These are phyloP conservation scores for Pyronema omphalodes DNA, from an alignment of 495 filamentous ascomycete genomes.

Conservation along the genomic window DNA sequence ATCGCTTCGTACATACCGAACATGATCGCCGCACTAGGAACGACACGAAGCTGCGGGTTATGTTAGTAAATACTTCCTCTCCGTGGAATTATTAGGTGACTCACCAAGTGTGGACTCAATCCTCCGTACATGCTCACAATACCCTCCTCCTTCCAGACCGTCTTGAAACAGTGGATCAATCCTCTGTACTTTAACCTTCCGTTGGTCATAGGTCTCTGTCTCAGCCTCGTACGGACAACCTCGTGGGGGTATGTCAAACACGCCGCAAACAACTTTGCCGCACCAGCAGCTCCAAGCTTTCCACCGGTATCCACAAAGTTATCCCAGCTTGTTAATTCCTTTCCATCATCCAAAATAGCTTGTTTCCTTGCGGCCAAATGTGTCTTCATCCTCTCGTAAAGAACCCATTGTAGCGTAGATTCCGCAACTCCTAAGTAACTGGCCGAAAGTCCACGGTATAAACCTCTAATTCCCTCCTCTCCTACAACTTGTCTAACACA, in stretches of 20 bases:
- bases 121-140: constrained; percentile 68
- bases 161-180: constrained; percentile 59
- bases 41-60: constrained; percentile 42
- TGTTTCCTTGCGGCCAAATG: constrained; percentile 41
- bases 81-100: background rate
- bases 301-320: constrained; percentile 46
- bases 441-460: constrained; percentile 74
- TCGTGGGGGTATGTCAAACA: constrained; percentile 78
- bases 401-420: constrained; percentile 68
- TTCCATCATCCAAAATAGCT: constrained; percentile 33
- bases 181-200: constrained; percentile 67
- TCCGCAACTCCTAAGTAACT: constrained; percentile 75
- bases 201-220: constrained; percentile 57
- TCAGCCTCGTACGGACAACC: constrained; percentile 62
- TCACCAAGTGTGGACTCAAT: constrained; percentile 57
- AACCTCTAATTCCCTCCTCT: constrained; percentile 53
- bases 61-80: background rate
- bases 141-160: constrained; percentile 71
- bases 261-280: constrained; percentile 64
- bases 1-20: constrained; percentile 83
- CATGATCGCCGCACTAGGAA: constrained; percentile 79
- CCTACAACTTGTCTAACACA: constrained; percentile 59
- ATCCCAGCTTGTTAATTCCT: constrained; percentile 42
- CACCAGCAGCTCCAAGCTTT: constrained; percentile 55
- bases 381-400: constrained; percentile 72